Evolutionary conservation across 108 stramenopile species (phyloP), one percentile per base, ranked within the genome.

Genomic region (Cyclotella baltica): DNA sequence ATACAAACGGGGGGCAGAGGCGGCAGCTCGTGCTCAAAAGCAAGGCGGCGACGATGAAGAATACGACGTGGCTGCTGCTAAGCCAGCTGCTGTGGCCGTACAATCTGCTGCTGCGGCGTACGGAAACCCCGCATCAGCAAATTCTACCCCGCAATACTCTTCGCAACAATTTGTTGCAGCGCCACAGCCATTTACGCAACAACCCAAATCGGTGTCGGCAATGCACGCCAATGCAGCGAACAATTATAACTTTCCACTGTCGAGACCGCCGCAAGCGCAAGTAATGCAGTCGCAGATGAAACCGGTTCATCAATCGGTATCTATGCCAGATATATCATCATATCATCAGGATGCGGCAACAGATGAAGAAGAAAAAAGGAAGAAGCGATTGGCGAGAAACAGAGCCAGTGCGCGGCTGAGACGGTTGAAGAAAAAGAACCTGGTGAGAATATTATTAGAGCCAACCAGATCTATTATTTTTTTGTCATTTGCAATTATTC

Each of bases 311-410:
- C 78, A 88, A n/a, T 84, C 87, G 22, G 30, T 88, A 53, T 90
- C 90, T 19, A 74, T 93, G 77, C 92, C 95, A 0, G 92, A 92
- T 59, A 92, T 93, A 87, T 79, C 82, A 5, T 76, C 86, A 0
- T 92, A 91, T 84, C 77, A 89, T 69, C 46, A 68, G 10, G 29
- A 61, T 16, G 36, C 46, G 18, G 77, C 67, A n/a, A 84, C 90
- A 61, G 90, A 85, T 23, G 92, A 91, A 75, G 95, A 96, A 80
- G 89, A 90, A 61, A 96, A 96, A 73, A 76, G 95, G 28, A 78
- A 76, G 72, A 96, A 96, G 72, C 77, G 95, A 29, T 67, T 96
- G 51, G 95, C 95, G n/a, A 66, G 95, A 52, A 96, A 96, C 75
- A 78, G 95, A 40, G 95, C 93, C 0, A 86, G 85, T 55, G 95